Evolutionary conservation across 768 basidiomycete species (phyloP), one percentile per base, ranked within the genome.

Genomic region (Leccinum olivaceopallidum): DNA sequence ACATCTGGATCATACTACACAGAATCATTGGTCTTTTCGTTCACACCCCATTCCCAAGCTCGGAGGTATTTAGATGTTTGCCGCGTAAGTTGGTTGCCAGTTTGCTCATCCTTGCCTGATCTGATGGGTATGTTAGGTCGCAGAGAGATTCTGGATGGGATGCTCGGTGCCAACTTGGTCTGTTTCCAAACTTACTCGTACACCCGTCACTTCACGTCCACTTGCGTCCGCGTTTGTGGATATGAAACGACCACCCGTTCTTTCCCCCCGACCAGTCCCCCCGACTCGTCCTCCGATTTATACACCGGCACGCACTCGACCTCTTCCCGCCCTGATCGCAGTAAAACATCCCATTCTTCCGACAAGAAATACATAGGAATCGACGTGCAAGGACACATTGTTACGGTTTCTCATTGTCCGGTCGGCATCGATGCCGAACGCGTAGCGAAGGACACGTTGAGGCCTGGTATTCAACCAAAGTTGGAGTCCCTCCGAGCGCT

Each of bases 111-210:
- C 47, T 36, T 22, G 14, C 36, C 22, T 24, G 10, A 51, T 63
- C 37, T 67, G 47, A 65, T 55, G 14, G 4, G 37, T 53, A 32
- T n/a, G 0, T n/a, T 60, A 86, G 88, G 88, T 53, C 86, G 96
- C 52, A 92, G 90, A 68, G 95, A 98, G 76, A 92, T 98, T 61
- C 82, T 99, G 26, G 94, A 98, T 64, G 97, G 96, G 39, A 97
- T 99, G 93, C 88, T 98, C 50, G 95, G 95, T 32, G 94, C 96
- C 53, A 95, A 97, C 76, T 83, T 97, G 36, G 87, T 98, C 53
- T 95, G 93, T 75, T 98, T 99, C 91, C 92, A 94, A 80, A 97
- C 95, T 0, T 97, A 96, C 75, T 95, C 94, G 4, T 96, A 97
- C 79, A 88, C 90, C 10, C 86, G 96, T 6, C 96, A 98, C 76